Base-by-base conservation (phyloP, 2,329 filamentous ascomycete genomes). In the Colletotrichum gloeosporioides region DNA sequence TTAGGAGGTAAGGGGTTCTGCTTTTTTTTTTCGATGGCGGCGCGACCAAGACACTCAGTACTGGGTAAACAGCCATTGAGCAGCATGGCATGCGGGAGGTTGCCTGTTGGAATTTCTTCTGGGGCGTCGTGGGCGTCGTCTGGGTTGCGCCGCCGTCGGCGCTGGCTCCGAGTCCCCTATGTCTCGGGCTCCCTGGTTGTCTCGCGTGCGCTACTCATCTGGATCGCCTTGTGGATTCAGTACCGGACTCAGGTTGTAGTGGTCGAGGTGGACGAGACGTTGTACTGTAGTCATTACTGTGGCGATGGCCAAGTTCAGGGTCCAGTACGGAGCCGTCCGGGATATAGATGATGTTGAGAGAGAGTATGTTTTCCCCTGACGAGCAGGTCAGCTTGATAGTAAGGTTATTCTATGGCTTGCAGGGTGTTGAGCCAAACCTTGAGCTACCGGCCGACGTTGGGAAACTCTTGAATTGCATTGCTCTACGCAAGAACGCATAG, bases 141-240 rank as follows among this genome's bases (percentile, higher is more conserved):
- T 49, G 61, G 36, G 31, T 27, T 22, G 15, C 49, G 31, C 55
- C 59, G 67, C 55, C 57, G 31, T 44, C 55, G 65, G 67, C 61
- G 34, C 44, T 53, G 22, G 25, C 22, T 62, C 36, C 39, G 55
- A 64, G 64, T 64, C 27, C 22, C 69, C 32, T 29, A 49, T 73
- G 70, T 76, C 73, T 76, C 57, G 34, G 64, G 12, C 70, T 76
- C 64, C 73, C 70, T 76, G 57, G 27, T n/a, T 49, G 69, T 76
- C 73, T 76, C 39, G 63, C 55, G 70, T 69, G 63, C 44, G 44
- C 63, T 75, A 76, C 62, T 76, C 55, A 57, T 53, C 49, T 73
- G 69, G 63, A 64, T 69, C 32, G 55, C 57, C 32, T 34, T n/a
- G 55, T 64, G 69, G 39, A 15, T 69, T 73, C 63, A 31, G 32